Percentiles rank a stretch among this genome's conserved stretches.
phyloP scores from a whole-genome alignment of 441 rosid genomes.

The Metrosideros polymorpha region DNA sequence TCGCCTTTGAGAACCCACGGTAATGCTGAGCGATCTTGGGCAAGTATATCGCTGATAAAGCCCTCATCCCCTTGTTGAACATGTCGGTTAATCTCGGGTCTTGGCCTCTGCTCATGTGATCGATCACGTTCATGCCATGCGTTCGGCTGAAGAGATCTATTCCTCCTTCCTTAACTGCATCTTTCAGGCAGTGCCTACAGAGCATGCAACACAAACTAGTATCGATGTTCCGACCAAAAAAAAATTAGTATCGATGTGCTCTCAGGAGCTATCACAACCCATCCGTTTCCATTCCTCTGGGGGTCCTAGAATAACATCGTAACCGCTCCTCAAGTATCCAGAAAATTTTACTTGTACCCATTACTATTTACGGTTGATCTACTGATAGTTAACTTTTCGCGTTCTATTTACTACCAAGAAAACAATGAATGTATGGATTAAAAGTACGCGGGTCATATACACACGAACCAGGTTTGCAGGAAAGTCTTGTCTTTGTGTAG shows the following conservation, averaged over 20 bases:
- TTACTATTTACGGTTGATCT: background rate
- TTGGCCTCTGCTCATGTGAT: background rate
- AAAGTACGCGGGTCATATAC: background rate
- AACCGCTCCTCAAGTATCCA: background rate
- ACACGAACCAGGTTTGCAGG: background rate
- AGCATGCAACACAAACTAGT: background rate
- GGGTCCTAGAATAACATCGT: background rate
- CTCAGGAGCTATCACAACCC: background rate
- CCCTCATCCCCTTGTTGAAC: slow-evolving; percentile 2
- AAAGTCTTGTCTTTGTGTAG: background rate
- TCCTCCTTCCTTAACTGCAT: slow-evolving; percentile 3
- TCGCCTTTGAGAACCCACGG: background rate
- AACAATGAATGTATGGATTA: background rate
- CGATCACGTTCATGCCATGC: background rate
- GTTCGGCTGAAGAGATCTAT: background rate
- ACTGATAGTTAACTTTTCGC: background rate
- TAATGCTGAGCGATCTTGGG: background rate
- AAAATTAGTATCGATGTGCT: background rate
- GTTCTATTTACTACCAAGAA: background rate
- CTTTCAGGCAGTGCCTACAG: background rate
- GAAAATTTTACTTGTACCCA: background rate
- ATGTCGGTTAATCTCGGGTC: background rate
- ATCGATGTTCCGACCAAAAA: too few species aligned
- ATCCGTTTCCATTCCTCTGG: background rate
- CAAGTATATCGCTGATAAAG: background rate